Conservation (phyloP, 352 stramenopile species). For the Phytophthora tentaculata region DNA sequence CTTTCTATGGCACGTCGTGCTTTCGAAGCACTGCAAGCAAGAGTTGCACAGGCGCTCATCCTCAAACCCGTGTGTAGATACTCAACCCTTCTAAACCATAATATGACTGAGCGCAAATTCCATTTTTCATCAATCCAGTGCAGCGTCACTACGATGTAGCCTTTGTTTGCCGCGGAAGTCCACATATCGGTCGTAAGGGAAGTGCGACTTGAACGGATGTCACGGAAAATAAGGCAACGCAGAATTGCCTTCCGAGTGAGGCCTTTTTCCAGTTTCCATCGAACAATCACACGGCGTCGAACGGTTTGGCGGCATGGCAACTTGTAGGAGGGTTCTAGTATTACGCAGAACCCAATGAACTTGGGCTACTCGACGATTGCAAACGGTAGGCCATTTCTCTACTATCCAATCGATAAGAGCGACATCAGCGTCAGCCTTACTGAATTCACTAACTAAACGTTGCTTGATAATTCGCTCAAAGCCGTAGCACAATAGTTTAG, state of each 20-base stretch:
- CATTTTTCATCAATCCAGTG: background rate
- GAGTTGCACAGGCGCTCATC: no score
- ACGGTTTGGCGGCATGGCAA: background rate
- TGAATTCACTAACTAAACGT: no score
- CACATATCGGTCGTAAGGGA: background rate
- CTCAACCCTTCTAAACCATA: background rate
- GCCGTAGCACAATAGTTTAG: no score
- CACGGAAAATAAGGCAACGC: background rate
- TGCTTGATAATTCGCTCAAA: no score
- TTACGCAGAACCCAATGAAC: no score
- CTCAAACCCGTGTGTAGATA: background rate
- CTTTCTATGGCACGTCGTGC: no score
- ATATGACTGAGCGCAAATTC: background rate
- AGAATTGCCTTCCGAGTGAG: background rate
- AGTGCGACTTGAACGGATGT: background rate
- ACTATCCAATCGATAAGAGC: no score
- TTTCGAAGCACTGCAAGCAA: no score
- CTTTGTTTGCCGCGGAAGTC: background rate
- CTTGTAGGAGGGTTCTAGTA: no score
- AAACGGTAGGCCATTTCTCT: no score
- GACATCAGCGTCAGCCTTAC: no score
- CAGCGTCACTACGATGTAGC: background rate
- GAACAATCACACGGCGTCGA: background rate
- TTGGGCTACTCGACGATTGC: no score
- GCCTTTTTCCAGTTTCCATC: background rate